phyloP scores from a whole-genome alignment of 345 rosid species.

The Acer negundo region DNA sequence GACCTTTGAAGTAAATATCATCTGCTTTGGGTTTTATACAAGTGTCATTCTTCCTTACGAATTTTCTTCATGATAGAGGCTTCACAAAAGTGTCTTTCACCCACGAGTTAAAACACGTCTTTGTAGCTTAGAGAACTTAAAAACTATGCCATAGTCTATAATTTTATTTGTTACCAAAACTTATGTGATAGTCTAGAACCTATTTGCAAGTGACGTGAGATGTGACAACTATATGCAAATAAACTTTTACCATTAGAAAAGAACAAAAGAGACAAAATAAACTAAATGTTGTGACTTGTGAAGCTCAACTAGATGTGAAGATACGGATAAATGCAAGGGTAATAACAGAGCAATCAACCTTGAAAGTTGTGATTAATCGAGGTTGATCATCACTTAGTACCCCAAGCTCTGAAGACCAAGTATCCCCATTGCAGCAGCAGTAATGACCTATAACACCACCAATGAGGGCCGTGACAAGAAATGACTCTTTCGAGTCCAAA shows the following conservation, averaged over 20 bases:
- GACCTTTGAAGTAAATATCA: background rate
- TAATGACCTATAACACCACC: conserved; percentile 96
- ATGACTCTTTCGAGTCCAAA: conserved; percentile 65
- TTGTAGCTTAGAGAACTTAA: background rate
- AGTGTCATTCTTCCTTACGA: no score
- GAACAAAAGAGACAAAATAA: background rate
- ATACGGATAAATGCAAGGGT: background rate
- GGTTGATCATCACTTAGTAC: conserved; percentile 90
- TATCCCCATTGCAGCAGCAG: conserved; percentile 88
- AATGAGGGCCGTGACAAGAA: conserved; percentile 54
- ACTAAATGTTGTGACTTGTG: no score
- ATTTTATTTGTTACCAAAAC: background rate
- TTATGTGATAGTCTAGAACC: background rate
- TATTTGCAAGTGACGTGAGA: background rate
- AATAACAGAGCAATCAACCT: conserved; percentile 48
- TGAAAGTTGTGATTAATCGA: conserved; percentile 82
- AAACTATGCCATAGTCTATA: background rate
- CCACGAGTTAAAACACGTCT: background rate
- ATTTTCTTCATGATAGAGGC: background rate
- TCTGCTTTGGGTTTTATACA: background rate
- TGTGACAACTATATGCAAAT: background rate
- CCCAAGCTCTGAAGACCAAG: conserved; percentile 99
- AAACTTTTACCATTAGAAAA: background rate
- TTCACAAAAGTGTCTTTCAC: background rate
- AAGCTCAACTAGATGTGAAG: background rate